These are phyloP conservation scores for Lipomyces kockii DNA, from an alignment of 805 yeast species.

Conservation along the genomic window DNA sequence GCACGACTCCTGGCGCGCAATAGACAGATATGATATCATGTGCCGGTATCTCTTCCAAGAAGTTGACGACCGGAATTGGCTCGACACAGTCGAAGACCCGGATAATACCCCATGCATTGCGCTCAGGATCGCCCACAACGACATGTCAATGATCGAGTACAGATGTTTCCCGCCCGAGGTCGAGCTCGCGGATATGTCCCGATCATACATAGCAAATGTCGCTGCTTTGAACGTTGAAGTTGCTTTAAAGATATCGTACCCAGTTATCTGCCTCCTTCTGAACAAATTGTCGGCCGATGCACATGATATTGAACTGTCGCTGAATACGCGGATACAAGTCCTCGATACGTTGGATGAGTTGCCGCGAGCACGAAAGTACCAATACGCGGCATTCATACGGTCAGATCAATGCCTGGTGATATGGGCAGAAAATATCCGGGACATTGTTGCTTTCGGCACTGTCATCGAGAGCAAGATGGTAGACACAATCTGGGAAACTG, in stretches of 20 bases:
- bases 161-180: conserved; percentile 19
- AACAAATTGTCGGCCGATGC: conserved; percentile 1
- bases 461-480: conserved; percentile 15
- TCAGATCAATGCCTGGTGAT: conserved; percentile 13
- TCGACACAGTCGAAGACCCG: conserved; percentile 10
- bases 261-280: conserved; percentile 9
- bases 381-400: conserved; percentile 23
- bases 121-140: conserved; percentile 9
- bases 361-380: conserved; percentile 21
- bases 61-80: conserved; percentile 8
- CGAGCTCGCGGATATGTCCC: background rate
- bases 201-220: background rate
- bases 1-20: background rate
- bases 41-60: conserved; percentile 19
- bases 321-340: conserved; percentile 19
- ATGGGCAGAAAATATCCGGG: conserved; percentile 21
- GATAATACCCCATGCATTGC: conserved; percentile 8
- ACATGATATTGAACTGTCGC: conserved; percentile 9
- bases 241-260: conserved; percentile 16
- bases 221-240: conserved; percentile 21
- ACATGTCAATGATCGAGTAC: conserved; percentile 11
- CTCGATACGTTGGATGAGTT: conserved; percentile 19
- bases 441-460: conserved; percentile 8
- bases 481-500: conserved; percentile 13
- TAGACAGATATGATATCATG: conserved; percentile 25